Evolutionary conservation across 2,329 filamentous ascomycete species (phyloP).

Genomic region (Botrytis fabae): DNA sequence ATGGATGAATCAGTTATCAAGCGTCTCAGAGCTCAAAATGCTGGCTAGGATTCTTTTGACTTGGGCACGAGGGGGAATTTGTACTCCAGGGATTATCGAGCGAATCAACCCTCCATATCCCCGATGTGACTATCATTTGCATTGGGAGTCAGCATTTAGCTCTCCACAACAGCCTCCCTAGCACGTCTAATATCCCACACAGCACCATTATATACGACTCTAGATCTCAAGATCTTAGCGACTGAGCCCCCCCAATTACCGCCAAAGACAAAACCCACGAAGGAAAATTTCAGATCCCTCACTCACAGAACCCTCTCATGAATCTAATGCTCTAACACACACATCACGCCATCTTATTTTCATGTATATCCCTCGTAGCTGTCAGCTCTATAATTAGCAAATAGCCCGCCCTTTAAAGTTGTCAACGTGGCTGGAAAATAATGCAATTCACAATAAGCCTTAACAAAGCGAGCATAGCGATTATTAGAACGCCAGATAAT

Average conservation of each 20-base stretch:
- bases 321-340: neutral
- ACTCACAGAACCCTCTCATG: neutral
- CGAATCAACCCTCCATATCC: neutral
- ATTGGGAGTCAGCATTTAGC: neutral
- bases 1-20: conserved; percentile 50
- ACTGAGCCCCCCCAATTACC: neutral
- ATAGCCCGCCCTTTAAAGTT: neutral
- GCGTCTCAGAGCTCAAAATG: conserved; percentile 27
- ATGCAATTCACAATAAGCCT: neutral
- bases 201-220: neutral
- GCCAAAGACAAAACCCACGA: neutral
- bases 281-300: neutral
- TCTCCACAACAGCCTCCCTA: neutral
- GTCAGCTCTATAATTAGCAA: neutral
- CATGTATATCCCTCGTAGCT: neutral
- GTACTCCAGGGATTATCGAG: no score
- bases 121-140: neutral
- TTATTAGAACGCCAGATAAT: neutral
- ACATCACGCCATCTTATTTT: neutral
- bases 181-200: accelerated
- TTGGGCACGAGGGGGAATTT: neutral
- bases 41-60: neutral
- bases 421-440: neutral
- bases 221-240: neutral
- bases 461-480: neutral